Evolutionary conservation across 495 filamentous ascomycete genomes (phyloP), one percentile per base, ranked within the genome.

Genomic region (Hyaloscypha variabilis): DNA sequence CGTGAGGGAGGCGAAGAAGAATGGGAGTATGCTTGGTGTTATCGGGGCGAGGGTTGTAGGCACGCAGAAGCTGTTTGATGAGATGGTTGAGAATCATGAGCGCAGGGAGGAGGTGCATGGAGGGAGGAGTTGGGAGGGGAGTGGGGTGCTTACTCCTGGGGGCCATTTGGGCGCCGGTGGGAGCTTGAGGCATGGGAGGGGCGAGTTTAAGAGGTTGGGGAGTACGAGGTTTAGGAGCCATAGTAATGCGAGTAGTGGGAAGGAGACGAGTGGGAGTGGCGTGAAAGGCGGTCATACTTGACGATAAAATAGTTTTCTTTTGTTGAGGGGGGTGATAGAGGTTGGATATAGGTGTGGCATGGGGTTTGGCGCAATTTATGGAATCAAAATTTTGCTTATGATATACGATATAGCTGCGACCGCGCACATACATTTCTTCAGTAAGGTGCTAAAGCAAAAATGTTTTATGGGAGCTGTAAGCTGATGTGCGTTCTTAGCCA

Each of bases 11-110:
- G 8, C 24, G 36, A 52, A 25, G 17, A 10, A 26, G 31, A 51
- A 51, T 51, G 29, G 39, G 17, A 46, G 28, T 29, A 34, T 6
- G 23, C 31, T 62, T 8, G 49, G 21, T 6, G 59, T 62, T n/a
- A 62, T 62, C 11, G 59, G 59, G 24, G 46, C 42, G 2, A 8
- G 42, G 49, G 39, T 62, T 29, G 8, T 62, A 6, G 59, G 59
- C 19, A 62, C 59, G 42, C 5, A 23, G 59, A 62, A 52, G 26
- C 29, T 51, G 46, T 62, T 51, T 52, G 59, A 62, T 19, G 59
- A 62, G 46, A 52, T 62, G 59, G 59, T 62, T 5, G 59, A 62
- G 8, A 25, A 6, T 1, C 51, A 54, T 11, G 51, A 10, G 8
- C 19, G 51, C 19, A 54, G 26, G 51, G 51, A 54, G 21, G 51